Percentiles rank a stretch among this genome's conserved stretches.
phyloP scores from a whole-genome alignment of 495 filamentous ascomycete genomes.

The Aeminium ludgeri region DNA sequence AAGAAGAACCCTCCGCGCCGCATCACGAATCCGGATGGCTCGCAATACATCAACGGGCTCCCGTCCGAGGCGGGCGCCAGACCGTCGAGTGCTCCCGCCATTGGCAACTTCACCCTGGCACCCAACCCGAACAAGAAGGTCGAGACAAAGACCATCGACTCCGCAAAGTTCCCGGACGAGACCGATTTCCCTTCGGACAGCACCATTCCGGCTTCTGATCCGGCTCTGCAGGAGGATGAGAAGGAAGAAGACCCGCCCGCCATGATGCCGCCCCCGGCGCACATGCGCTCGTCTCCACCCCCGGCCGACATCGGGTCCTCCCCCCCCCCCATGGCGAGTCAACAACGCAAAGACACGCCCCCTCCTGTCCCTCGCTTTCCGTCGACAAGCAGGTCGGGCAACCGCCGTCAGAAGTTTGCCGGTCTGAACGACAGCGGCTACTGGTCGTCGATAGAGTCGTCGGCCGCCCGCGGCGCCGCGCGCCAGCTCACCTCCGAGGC shows the following conservation, averaged over 20 bases:
- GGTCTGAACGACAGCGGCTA: conserved; percentile 90
- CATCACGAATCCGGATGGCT: conserved; percentile 27
- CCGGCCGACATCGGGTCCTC: conserved; percentile 61
- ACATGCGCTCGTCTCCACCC: conserved; percentile 40
- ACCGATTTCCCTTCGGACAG: conserved; percentile 76
- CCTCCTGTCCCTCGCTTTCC: conserved; percentile 47
- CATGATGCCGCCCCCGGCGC: conserved; percentile 20
- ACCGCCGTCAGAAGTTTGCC: conserved; percentile 49
- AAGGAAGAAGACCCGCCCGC: conserved; percentile 28
- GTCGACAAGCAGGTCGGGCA: conserved; percentile 38
- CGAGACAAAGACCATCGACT: conserved; percentile 21
- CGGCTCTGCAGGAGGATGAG: conserved; percentile 48
- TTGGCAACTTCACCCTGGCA: conserved; percentile 30
- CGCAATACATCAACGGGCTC: conserved; percentile 17
- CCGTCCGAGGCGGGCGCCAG: conserved; percentile 15
- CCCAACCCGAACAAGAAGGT: conserved; percentile 14
- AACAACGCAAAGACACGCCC: conserved; percentile 53
- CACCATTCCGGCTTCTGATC: conserved; percentile 80
- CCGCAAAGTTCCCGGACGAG: conserved; percentile 33
- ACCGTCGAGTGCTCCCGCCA: conserved; percentile 20
- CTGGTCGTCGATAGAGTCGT: conserved; percentile 94
- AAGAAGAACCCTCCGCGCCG: conserved; percentile 62
- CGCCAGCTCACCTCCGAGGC: conserved; percentile 50
- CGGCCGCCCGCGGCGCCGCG: conserved; percentile 55
- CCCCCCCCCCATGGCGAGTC: conserved; percentile 51